These are phyloP conservation scores for Nemania abortiva DNA, from an alignment of 2,329 filamentous ascomycete genomes.

Conservation along the genomic window DNA sequence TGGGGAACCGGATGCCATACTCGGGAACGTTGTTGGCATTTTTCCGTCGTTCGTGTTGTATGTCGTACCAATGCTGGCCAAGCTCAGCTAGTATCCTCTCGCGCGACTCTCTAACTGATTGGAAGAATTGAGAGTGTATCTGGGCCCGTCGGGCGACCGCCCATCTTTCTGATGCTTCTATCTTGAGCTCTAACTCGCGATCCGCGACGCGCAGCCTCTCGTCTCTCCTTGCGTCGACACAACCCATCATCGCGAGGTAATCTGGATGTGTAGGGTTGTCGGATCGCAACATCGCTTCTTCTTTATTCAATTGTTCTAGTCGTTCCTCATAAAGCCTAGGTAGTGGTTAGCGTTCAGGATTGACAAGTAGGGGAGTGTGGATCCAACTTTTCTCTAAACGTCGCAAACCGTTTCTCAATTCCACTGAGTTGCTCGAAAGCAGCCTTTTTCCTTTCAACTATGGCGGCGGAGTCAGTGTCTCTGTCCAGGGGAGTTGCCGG, in stretches of 20 bases:
- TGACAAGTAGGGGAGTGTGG: background rate
- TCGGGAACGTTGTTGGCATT: slow-evolving; percentile 82
- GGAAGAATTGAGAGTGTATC: slow-evolving; percentile 90
- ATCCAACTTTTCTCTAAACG: slow-evolving; percentile 81
- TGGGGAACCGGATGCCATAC: slow-evolving; percentile 84
- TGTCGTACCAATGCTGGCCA: slow-evolving; percentile 91
- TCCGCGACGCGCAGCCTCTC: slow-evolving; percentile 83
- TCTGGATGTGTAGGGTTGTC: slow-evolving; percentile 85
- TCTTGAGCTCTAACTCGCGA: slow-evolving; percentile 78
- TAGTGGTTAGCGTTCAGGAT: slow-evolving; percentile 39
- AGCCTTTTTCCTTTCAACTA: slow-evolving; percentile 81
- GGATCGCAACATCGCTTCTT: slow-evolving; percentile 71
- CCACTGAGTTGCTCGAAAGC: slow-evolving; percentile 83
- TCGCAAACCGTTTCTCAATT: slow-evolving; percentile 89
- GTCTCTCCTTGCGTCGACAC: slow-evolving; percentile 83
- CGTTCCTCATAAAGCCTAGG: slow-evolving; percentile 87
- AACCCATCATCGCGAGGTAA: slow-evolving; percentile 89
- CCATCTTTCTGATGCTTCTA: slow-evolving; percentile 78
- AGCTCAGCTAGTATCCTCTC: slow-evolving; percentile 83
- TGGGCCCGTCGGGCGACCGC: slow-evolving; percentile 86
- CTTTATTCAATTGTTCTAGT: slow-evolving; percentile 80
- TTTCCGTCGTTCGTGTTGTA: slow-evolving; percentile 88
- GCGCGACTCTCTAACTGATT: slow-evolving; percentile 83
- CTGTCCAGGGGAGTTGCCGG: slow-evolving; percentile 21
- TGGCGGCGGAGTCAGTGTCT: slow-evolving; percentile 50